These are phyloP conservation scores for Aureobasidium sp. DNA, from an alignment of 2,329 filamentous ascomycete species.

Conservation along the genomic window DNA sequence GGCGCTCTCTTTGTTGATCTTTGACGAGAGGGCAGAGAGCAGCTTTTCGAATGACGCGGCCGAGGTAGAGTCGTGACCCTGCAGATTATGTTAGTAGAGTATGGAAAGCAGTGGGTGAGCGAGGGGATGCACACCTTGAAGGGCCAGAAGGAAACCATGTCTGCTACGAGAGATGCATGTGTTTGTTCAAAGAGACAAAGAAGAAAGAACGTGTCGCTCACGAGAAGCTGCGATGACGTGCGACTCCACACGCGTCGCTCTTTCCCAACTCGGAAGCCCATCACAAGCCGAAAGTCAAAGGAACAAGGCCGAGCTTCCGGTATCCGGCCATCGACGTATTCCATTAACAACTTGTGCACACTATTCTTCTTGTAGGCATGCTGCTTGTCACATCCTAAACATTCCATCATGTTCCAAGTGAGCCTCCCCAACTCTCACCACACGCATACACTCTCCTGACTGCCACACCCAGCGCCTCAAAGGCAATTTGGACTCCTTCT, in stretches of 20 bases:
- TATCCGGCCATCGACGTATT: background rate
- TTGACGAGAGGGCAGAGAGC: constrained; percentile 69
- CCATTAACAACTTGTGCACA: background rate
- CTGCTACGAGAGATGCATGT: constrained; percentile 10
- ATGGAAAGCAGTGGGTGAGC: background rate
- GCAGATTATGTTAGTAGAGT: constrained; percentile 11
- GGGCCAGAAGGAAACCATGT: constrained; percentile 82
- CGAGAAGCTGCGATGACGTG: background rate
- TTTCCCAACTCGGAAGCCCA: background rate
- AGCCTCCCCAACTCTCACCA: background rate
- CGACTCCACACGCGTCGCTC: background rate
- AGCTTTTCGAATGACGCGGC: constrained; percentile 90
- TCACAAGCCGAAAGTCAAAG: background rate
- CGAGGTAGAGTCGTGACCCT: constrained; percentile 71
- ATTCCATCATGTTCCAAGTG: constrained; percentile 5
- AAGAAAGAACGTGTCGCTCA: background rate
- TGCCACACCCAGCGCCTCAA: constrained; percentile 22
- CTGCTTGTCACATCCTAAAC: background rate
- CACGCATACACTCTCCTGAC: background rate
- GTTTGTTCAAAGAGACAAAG: background rate
- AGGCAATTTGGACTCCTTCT: constrained; percentile 28
- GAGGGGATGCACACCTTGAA: constrained; percentile 54
- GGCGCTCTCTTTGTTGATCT: constrained; percentile 67
- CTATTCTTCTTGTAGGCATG: background rate
- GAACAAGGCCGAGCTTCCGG: background rate